Percentiles rank a stretch among this genome's conserved stretches.
phyloP scores from a whole-genome alignment of 2,329 filamentous ascomycete species.

The Penicillium polonicum region DNA sequence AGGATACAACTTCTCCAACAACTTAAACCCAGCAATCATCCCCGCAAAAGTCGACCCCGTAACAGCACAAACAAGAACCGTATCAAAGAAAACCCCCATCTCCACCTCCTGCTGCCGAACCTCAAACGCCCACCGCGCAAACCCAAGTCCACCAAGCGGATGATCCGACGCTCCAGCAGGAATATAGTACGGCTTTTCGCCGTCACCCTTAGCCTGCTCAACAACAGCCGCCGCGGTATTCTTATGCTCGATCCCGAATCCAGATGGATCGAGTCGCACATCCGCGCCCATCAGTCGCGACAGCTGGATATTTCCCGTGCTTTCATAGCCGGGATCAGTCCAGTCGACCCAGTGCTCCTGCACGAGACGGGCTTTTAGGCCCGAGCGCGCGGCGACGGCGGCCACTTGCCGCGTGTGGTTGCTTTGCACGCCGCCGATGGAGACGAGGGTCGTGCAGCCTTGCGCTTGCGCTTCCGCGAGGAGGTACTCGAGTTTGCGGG shows the following conservation, averaged over 20 bases:
- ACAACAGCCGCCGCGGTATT: conserved; percentile 56
- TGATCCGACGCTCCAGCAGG: conserved; percentile 71
- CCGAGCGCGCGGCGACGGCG: conserved; percentile 59
- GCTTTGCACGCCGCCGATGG: conserved; percentile 66
- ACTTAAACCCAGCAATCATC: conserved; percentile 71
- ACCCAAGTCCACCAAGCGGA: conserved; percentile 67
- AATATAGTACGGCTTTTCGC: conserved; percentile 68
- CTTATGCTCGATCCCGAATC: conserved; percentile 70
- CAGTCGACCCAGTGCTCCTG: conserved; percentile 70
- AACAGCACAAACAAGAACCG: conserved; percentile 67
- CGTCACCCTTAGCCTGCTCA: conserved; percentile 52
- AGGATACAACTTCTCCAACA: conserved; percentile 52
- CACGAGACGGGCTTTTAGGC: conserved; percentile 52
- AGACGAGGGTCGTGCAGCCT: conserved; percentile 62
- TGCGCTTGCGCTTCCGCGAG: conserved; percentile 60
- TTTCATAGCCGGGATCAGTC: conserved; percentile 58
- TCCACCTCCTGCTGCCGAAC: conserved; percentile 62
- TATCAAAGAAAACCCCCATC: conserved; percentile 65
- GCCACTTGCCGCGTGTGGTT: conserved; percentile 70
- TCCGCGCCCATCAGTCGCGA: conserved; percentile 67
- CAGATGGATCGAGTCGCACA: conserved; percentile 58
- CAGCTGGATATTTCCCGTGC: conserved; percentile 70
- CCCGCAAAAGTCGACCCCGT: conserved; percentile 70
- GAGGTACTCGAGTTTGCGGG: conserved; percentile 68
- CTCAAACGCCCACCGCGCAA: conserved; percentile 70